Base-by-base conservation (phyloP, 805 yeast genomes). In the Myxozyma melibiosi region DNA sequence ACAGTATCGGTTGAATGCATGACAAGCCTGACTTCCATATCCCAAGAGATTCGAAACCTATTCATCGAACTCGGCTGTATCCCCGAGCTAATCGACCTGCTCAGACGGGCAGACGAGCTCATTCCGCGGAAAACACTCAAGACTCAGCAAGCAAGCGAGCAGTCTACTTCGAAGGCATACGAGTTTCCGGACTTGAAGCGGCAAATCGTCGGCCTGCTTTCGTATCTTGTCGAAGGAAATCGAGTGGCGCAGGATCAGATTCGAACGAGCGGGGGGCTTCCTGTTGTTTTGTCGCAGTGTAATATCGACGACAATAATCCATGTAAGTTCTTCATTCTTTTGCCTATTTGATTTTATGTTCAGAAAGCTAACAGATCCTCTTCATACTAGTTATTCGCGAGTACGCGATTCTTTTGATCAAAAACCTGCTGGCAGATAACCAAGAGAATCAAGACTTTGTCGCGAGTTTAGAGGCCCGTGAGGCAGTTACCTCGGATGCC, bases 251-350 rank as follows among this genome's bases (percentile, higher is more conserved):
- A 92, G 68, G 92, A 91, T 55, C 68, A 72, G 41, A 74, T 88
- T 34, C 74, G 97, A 45, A 79, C 79, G 28, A 64, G 76, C 0
- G 88, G 86, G 44, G 96, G 90, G 0, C 70, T 92, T 13, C 88
- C 84, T 51, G 71, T 88, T 18, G 77, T 91, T 0, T 74, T 92
- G 24, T 86, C 91, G 6, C 86, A 85, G 61, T 91, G 97, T 73
- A 81, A 86, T 38, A 84, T 94, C 50, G 98, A 92, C 70, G 85
- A 84, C 43, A 83, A 88, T 68, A 95, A 94, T 69, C 98, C 97
- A 0, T 92, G 79, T 65, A 40, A 51, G 65, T 51, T n/a, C 9
- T 14, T 11, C 4, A 30, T 11, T 5, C 30, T 28, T n/a, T n/a
- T n/a, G n/a, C n/a, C n/a, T 9, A 27, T n/a, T 57, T 40, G 27